Conservation (phyloP, 495 filamentous ascomycete genomes). For the Pseudotulostoma volvatum region DNA sequence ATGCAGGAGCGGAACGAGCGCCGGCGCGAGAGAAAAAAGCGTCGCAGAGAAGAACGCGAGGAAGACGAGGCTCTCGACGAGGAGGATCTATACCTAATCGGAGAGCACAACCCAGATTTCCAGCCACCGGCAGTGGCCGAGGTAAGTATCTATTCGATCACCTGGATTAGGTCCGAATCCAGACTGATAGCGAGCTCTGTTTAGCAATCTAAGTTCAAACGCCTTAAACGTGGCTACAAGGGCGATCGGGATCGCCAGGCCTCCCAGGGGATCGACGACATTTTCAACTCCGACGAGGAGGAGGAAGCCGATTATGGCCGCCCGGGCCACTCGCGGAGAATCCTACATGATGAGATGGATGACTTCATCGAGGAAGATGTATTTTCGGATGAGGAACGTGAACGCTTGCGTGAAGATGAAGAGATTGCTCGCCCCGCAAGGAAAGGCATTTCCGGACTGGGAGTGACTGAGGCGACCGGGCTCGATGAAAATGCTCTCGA, state of each 20-base stretch:
- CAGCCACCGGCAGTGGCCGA: slow-evolving; percentile 45
- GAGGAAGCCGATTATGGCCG: slow-evolving; percentile 51
- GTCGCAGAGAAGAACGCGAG: slow-evolving; percentile 51
- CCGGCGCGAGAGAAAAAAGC: slow-evolving; percentile 49
- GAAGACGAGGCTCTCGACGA: slow-evolving; percentile 86
- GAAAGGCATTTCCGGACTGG: slow-evolving; percentile 39
- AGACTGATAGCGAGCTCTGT: slow-evolving; percentile 3
- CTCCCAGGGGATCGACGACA: slow-evolving; percentile 62
- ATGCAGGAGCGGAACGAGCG: slow-evolving; percentile 47
- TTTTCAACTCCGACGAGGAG: slow-evolving; percentile 87
- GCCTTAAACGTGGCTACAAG: slow-evolving; percentile 81
- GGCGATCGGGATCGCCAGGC: slow-evolving; percentile 44
- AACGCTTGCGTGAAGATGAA: slow-evolving; percentile 64
- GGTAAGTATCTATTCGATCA: slow-evolving; percentile 25
- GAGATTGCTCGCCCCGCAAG: slow-evolving; percentile 64
- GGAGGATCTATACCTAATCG: slow-evolving; percentile 91
- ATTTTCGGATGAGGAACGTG: slow-evolving; percentile 70
- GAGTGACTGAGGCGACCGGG: slow-evolving; percentile 49
- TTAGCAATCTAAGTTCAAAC: slow-evolving; percentile 72
- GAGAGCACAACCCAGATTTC: slow-evolving; percentile 53
- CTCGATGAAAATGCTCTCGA: slow-evolving; percentile 82
- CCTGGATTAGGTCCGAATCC: not conserved
- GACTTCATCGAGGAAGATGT: slow-evolving; percentile 97
- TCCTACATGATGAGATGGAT: slow-evolving; percentile 71
- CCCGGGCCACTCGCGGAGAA: slow-evolving; percentile 29